Base-by-base conservation (phyloP, 1,284 basidiomycete genomes). In the Sanghuangporus sanghuang region DNA sequence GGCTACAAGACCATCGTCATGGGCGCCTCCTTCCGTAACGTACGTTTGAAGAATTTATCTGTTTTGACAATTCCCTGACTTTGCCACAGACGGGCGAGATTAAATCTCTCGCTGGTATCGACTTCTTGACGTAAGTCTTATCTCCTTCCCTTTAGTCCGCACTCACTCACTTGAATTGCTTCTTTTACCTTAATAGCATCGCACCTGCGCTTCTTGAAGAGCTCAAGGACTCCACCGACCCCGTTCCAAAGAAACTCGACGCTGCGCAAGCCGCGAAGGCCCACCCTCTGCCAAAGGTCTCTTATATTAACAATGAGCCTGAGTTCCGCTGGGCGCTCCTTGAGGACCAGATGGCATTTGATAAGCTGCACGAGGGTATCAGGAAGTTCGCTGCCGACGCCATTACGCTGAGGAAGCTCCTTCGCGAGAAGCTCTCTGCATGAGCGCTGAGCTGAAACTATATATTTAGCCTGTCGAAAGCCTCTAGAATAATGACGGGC, bases 1-100 rank as follows among this genome's bases (percentile, higher is more conserved):
- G 85, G 86, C 68, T 98, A 98, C 87, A 95, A 96, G 74, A 99
- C 96, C 70, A 98, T 98, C 76, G 96, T 99, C 77, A 99, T 99
- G 96, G 96, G 96, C 76, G 96, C 96, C 67, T 97, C 95, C 61
- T 99, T 99, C 95, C 92, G 95, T 75, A 96, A 96, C 82, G 89
- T 93, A 70, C 59, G 85, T 79, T 50, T 32, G 27, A 32, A 32
- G 27, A 32, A 32, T 5, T 32, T 32, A 3, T 32, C 2, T 32
- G 4, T 32, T 32, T 32, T 32, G 27, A 32, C 27, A 32, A 32
- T 64, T 64, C 35, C 23, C 66, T 21, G 56, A 69, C 66, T 66
- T 38, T 32, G 35, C 69, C 68, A 52, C 71, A 94, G 91, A 78
- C 78, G 64, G 92, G 93, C 72, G 96, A 98, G 82, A 98, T 99